Evolutionary conservation across 2,329 filamentous ascomycete species (phyloP), one percentile per base, ranked within the genome.

Genomic region (Aspergillus piperis): DNA sequence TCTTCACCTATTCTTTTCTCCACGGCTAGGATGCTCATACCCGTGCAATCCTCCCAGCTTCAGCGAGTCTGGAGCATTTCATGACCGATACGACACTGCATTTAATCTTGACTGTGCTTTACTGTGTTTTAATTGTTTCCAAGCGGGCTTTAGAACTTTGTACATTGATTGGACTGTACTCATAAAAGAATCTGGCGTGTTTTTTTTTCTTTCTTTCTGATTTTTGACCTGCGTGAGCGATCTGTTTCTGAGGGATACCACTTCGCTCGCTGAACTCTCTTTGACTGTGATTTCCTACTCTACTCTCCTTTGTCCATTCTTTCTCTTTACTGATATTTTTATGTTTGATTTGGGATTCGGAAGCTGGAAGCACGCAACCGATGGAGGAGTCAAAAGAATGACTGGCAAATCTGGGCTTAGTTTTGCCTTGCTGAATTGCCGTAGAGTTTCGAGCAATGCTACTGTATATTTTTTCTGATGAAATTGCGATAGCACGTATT

Each of bases 181-280:
- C 47, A 66, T 63, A 59, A 62, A 65, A 67, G 66, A 58, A 44
- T 65, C 59, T 39, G 47, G 66, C 68, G 71, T 67, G 70, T 70
- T 63, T 52, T 41, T 51, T 62, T 59, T 47, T 62, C 63, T 51
- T 23, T 8, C 7, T 25, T 53, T 58, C 47, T 30, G 27, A 42
- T 50, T 61, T 13, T 30, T 30, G 8, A 30, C 27, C 27, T 30
- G 27, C 58, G 41, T 61, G 54, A 60, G 54, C 30, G 47, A 36
- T 58, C 60, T 65, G 61, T 54, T 65, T 59, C 59, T 62, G 60
- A 62, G 63, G 69, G 70, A 74, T 75, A 73, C 71, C 71, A 72
- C 67, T 54, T 63, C 64, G 60, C 58, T 69, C 63, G 61, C 64
- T 66, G 57, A 53, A 53, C 52, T 63, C 56, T 64, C 54, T 66